phyloP scores from a whole-genome alignment of 1,284 basidiomycete genomes.

The Retiboletus fuscus region DNA sequence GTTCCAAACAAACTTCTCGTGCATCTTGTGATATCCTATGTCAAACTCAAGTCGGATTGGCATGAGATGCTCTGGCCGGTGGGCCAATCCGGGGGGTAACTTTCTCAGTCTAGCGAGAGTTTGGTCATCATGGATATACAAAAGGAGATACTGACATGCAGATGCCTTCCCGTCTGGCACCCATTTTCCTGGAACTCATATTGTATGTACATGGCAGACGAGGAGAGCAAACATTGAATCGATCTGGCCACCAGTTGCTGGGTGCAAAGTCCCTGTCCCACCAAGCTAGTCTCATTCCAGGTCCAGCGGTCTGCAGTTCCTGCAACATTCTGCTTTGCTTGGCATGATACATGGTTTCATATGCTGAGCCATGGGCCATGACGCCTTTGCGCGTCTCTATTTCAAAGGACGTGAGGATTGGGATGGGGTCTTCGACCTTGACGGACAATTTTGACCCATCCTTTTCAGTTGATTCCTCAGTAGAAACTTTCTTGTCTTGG shows the following conservation, averaged over 20 bases:
- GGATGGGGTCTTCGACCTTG: conserved; percentile 49
- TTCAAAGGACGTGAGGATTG: conserved; percentile 53
- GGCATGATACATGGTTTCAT: conserved; percentile 52
- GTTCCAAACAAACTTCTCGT: conserved; percentile 99
- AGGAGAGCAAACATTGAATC: conserved; percentile 79
- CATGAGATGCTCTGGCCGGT: conserved; percentile 82
- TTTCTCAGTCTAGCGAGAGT: conserved; percentile 66
- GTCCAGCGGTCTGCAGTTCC: conserved; percentile 45
- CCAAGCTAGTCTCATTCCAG: conserved; percentile 46
- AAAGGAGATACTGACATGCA: conserved; percentile 65
- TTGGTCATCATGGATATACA: conserved; percentile 20
- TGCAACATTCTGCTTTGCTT: conserved; percentile 46
- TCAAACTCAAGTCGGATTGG: conserved; percentile 97
- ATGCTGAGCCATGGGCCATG: conserved; percentile 62
- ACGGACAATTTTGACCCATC: conserved; percentile 35
- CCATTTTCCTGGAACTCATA: conserved; percentile 62
- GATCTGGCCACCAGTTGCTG: conserved; percentile 56
- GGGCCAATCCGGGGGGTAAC: conserved; percentile 67
- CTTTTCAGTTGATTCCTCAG: conserved; percentile 33
- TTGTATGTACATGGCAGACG: conserved; percentile 56
- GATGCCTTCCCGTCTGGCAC: conserved; percentile 75
- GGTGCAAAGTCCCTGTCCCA: conserved; percentile 46
- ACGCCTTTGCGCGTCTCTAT: conserved; percentile 57
- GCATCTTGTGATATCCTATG: conserved; percentile 89
- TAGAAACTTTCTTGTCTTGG: conserved; percentile 43